A percentile compares a stretch with the other conserved stretches of the same genome.
Conservation (phyloP, 305 asterid genomes). For the Plantago rigida region DNA sequence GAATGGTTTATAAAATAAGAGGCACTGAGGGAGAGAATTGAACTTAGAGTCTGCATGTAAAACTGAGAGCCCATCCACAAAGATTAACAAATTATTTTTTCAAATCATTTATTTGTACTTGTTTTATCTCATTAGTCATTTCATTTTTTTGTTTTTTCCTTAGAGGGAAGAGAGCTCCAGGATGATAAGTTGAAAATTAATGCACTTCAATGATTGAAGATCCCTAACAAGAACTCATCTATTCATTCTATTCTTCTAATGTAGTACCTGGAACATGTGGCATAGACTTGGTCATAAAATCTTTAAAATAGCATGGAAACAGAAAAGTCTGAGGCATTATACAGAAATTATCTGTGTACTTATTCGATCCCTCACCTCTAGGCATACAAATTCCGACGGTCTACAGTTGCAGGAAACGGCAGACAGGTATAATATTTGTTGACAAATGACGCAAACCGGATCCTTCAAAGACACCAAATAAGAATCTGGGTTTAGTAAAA, state of each 20-base stretch:
- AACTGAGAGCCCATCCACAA: neutral
- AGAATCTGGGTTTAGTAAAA: slow-evolving; percentile 27
- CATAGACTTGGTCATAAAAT: neutral
- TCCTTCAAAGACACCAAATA: slow-evolving; percentile 52
- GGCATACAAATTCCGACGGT: slow-evolving; percentile 71
- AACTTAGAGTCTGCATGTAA: neutral
- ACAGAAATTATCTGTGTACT: neutral
- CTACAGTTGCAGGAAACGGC: slow-evolving; percentile 86
- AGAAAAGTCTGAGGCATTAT: neutral
- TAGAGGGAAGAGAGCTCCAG: neutral
- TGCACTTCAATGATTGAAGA: neutral
- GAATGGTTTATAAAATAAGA: too few species aligned
- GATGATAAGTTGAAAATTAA: neutral
- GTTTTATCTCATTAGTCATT: too few species aligned
- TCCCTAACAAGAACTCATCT: too few species aligned
- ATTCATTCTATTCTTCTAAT: too few species aligned
- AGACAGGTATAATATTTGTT: slow-evolving; percentile 71
- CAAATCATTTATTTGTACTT: neutral
- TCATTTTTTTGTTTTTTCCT: neutral
- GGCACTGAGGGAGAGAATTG: too few species aligned
- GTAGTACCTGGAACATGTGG: neutral
- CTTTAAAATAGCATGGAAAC: neutral
- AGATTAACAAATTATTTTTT: neutral
- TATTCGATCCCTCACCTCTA: slow-evolving; percentile 54
- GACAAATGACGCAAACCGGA: slow-evolving; percentile 81